Evolutionary conservation across 371 early-diverging fungal genomes (phyloP), one percentile per base, ranked within the genome.

Genomic region (Lichtheimia hyalospora): DNA sequence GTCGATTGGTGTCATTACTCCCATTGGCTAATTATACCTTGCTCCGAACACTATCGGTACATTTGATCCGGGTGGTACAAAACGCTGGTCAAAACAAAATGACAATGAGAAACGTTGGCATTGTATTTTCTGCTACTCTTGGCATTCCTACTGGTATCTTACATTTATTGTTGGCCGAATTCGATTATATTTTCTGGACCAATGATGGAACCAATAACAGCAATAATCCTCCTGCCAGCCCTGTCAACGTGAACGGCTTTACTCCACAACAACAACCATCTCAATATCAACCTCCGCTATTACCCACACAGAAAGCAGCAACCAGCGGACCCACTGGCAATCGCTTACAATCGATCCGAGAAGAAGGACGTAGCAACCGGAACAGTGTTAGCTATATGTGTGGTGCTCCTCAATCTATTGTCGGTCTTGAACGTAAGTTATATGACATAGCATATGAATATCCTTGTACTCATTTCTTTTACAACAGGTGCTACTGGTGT

Each of bases 51-150:
- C 52, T 90, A 23, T 79, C 84, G 14, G 79, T 79, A 3, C 91
- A 90, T 63, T 67, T 90, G 46, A 66, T 84, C 40, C 67, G 70
- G 21, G 81, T 90, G 27, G 88, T 86, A 5, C 74, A 82, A 43
- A 56, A 80, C 49, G 64, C 81, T 6, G 79, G 77, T 2, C 51
- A 58, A 3, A 90, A 89, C 72, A 85, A 84, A 62, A 90, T 90
- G 91, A 88, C 79, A 1, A 67, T 87, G 16, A 71, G 84, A 16
- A 90, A 90, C 66, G 63, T 90, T 16, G 83, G 86, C 23, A 90
- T 89, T 52, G 89, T 90, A 7, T 90, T 90, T 63, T 75, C 87
- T 4, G 87, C 88, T 3, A 89, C 89, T 0, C 62, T 89, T 0
- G 82, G 82, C 0, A 83, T 91, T 21, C 88, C 89, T 1, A 84